Evolutionary conservation across 169 alveolate genomes (phyloP).

Genomic region (Eimeria maxima): DNA sequence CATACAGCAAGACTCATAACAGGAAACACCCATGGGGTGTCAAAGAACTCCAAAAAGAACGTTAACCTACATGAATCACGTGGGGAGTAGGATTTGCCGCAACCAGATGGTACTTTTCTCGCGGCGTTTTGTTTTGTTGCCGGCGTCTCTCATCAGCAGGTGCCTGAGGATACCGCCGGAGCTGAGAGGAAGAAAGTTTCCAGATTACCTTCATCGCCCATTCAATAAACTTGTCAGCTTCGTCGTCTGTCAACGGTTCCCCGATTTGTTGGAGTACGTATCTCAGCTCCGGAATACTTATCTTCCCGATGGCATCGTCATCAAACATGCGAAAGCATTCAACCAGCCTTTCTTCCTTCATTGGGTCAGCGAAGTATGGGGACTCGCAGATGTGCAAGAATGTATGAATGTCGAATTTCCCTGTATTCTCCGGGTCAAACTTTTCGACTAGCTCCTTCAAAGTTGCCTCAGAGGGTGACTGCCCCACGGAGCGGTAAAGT

Average conservation of each 20-base stretch:
- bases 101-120: background rate
- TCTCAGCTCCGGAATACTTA: constrained; percentile 55
- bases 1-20: background rate
- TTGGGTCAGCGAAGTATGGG: constrained; percentile 72
- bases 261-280: constrained; percentile 76
- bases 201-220: constrained; percentile 78
- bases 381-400: constrained; percentile 78
- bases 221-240: constrained; percentile 79
- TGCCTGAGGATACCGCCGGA: background rate
- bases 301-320: constrained; percentile 73
- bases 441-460: constrained; percentile 39
- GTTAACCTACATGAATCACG: background rate
- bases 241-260: constrained; percentile 79
- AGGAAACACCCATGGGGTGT: background rate
- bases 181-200: background rate
- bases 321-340: constrained; percentile 80
- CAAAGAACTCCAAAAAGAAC: background rate
- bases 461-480: constrained; percentile 79
- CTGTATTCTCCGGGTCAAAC: constrained; percentile 61
- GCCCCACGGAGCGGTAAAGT: constrained; percentile 82
- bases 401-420: constrained; percentile 53
- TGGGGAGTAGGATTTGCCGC: background rate
- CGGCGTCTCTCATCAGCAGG: background rate
- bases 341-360: constrained; percentile 77
- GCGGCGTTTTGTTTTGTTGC: background rate